phyloP scores from a whole-genome alignment of 495 filamentous ascomycete species.

The Neurospora sp. region DNA sequence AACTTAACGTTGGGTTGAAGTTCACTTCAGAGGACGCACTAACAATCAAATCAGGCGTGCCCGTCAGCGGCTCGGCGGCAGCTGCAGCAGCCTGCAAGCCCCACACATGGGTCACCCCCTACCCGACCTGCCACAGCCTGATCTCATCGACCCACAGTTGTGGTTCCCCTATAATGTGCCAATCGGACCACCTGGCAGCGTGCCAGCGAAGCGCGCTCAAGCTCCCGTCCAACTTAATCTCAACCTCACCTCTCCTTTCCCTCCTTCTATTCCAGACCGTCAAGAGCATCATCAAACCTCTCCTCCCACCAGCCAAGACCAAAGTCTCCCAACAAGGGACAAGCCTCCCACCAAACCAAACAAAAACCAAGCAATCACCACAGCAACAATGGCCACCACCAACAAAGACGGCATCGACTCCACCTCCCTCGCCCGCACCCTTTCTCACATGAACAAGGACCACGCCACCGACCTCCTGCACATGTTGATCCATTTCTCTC shows the following conservation, averaged over 20 bases:
- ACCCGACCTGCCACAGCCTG: background rate
- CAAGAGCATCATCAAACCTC: background rate
- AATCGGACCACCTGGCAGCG: background rate
- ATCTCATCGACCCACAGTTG: background rate
- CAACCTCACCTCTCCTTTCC: background rate
- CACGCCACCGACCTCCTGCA: conserved; percentile 55
- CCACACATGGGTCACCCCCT: background rate
- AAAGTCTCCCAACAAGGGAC: background rate
- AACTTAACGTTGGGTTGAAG: background rate
- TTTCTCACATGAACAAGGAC: conserved; percentile 73
- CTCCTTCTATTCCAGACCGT: background rate
- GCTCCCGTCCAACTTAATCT: background rate
- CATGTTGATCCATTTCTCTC: conserved; percentile 54
- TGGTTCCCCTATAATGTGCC: background rate
- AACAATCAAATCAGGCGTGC: background rate
- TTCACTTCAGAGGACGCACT: background rate
- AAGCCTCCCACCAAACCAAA: background rate
- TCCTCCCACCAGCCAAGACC: background rate
- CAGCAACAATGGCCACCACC: background rate
- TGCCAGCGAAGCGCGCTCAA: background rate
- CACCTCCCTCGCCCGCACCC: conserved; percentile 50
- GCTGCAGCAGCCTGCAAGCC: background rate
- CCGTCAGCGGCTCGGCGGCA: background rate
- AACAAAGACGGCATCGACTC: conserved; percentile 5
- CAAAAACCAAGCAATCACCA: background rate